Evolutionary conservation across 306 rosid genomes (phyloP), one percentile per base, ranked within the genome.

Genomic region (Argentina anserina): DNA sequence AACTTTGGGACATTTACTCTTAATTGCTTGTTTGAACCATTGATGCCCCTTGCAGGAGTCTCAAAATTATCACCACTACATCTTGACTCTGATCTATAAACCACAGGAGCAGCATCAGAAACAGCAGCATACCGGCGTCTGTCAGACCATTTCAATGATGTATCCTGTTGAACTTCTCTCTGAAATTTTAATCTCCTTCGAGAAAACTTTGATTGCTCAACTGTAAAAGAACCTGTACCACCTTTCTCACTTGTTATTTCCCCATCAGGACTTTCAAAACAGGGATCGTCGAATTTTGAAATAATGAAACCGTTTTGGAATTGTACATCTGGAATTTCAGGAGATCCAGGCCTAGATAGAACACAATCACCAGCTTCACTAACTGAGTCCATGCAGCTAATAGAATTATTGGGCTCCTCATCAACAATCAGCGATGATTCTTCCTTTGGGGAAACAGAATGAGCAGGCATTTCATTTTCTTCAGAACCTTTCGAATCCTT

Each of bases 71-170:
- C 97, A 55, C 86, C 90, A 81, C 58, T 67, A 69, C 84, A 86
- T 82, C 92, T 92, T 29, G 78, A 72, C 82, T 88, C 90, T 17
- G 85, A 79, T 82, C 83, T 88, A 61, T 86, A 76, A 59, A 66
- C 80, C 70, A 53, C 70, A 62, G 63, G 69, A 80, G 82, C 86
- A 84, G 70, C 78, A 69, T 94, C 96, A 56, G 91, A 81, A 81
- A 80, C 85, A 85, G 79, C 82, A 67, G 86, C 75, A 78, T 71
- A 79, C 34, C 68, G 84, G 75, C 85, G 83, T 73, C 90, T 81
- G 82, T 90, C 97, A 49, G 92, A 75, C 97, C 97, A 88, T 88
- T 88, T 90, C 80, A 81, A 73, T 65, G 91, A 82, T 74, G 76
- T 69, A 73, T 90, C 96, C 42, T 28, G 76, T 43, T 85, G 99